Percentiles rank a stretch among this genome's conserved stretches.
Evolutionary conservation across 768 basidiomycete species (phyloP).

Genomic region (Coprinopsis strossmayeri): DNA sequence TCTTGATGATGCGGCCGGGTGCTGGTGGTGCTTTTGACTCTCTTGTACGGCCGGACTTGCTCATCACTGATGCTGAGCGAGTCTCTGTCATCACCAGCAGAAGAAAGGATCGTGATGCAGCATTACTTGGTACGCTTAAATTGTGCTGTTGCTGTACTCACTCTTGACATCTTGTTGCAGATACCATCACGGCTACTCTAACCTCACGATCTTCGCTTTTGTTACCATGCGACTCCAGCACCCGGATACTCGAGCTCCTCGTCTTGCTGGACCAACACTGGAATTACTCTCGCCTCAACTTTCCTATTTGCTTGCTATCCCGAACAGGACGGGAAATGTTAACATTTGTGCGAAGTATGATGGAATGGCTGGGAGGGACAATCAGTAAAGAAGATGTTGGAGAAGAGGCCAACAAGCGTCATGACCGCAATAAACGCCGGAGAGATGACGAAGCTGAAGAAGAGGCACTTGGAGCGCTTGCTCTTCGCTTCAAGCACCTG

Average conservation of each 20-base stretch:
- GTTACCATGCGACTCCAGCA: slow-evolving; percentile 89
- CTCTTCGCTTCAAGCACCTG: slow-evolving; percentile 89
- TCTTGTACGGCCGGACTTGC: slow-evolving; percentile 81
- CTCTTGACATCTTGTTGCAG: slow-evolving; percentile 31
- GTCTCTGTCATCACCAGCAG: slow-evolving; percentile 79
- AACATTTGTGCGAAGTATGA: slow-evolving; percentile 91
- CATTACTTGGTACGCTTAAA: slow-evolving; percentile 61
- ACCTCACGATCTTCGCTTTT: slow-evolving; percentile 76
- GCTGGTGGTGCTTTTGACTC: slow-evolving; percentile 82
- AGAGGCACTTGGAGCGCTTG: slow-evolving; percentile 77
- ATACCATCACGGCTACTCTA: slow-evolving; percentile 84
- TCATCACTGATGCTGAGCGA: slow-evolving; percentile 90
- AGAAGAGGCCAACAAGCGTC: slow-evolving; percentile 58
- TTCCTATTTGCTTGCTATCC: slow-evolving; percentile 91
- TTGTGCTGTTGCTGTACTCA: background rate
- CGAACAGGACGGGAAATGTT: slow-evolving; percentile 90
- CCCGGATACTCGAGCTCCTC: slow-evolving; percentile 92
- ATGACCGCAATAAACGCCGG: slow-evolving; percentile 46
- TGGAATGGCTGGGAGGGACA: slow-evolving; percentile 98
- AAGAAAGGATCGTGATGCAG: slow-evolving; percentile 84
- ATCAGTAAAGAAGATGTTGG: slow-evolving; percentile 90
- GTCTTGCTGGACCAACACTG: slow-evolving; percentile 96
- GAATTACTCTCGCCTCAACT: slow-evolving; percentile 79
- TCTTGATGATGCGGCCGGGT: slow-evolving; percentile 69
- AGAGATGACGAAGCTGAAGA: slow-evolving; percentile 72